Base-by-base conservation (phyloP, 83 land plant species). In the Picea abies region DNA sequence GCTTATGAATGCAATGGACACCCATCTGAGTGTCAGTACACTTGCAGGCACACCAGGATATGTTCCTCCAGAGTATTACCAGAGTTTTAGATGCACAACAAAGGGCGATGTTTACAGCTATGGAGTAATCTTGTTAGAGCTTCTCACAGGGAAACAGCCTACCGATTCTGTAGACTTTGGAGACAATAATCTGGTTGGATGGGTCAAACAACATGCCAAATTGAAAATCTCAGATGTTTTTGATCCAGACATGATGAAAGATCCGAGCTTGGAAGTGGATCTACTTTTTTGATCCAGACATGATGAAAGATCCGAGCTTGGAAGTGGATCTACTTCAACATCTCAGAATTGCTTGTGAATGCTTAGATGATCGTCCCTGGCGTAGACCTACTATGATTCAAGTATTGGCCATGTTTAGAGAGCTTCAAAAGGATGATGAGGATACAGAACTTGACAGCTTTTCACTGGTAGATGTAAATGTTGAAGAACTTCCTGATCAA, bases 351-450 rank as follows among this genome's bases (percentile, higher is more conserved):
- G 84, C 83, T 37, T 83, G 84, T 63, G 64, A 83, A 44, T 83
- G 84, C 82, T 81, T 83, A 58, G 82, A 83, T 60, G 84, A 83
- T 22, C 81, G 78, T 47, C 84, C 82, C 16, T 83, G 79, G 78
- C 82, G 81, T 20, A 70, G 84, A 26, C 84, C 84, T 47, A 69
- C 84, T 19, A 83, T 83, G 84, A 56, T 83, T 35, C 93, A 89
- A 72, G 97, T 95, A n/a, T 87, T 95, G 92, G 89, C 95, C 4
- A 95, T 93, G 93, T 91, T 95, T 80, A 95, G 92, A 86, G 92
- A 93, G 78, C 88, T 94, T 61, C 91, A 92, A 77, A 77, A 77
- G 79, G 79, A 77, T 56, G 79, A 60, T 25, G 79, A 77, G 60
- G 79, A 77, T 15, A 77, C 79, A 15, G 79, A 77, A 15, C 79